Evolutionary conservation across 2,329 filamentous ascomycete genomes (phyloP).

Genomic region (Diaporthe ampelina): DNA sequence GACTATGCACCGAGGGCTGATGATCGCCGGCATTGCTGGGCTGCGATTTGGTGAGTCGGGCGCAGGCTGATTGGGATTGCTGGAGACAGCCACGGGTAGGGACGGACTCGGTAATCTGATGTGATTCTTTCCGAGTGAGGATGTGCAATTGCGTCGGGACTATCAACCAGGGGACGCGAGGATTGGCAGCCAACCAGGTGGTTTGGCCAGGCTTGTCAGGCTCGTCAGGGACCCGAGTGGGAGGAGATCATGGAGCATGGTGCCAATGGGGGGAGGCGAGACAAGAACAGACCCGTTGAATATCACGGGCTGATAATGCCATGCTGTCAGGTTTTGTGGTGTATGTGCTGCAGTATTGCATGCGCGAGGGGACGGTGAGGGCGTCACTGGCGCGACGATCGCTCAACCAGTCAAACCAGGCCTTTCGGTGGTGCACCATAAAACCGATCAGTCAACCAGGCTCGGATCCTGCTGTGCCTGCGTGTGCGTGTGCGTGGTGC

Average conservation of each 20-base stretch:
- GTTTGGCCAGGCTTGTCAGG: background rate
- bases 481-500: background rate
- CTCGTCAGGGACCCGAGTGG: constrained; percentile 5
- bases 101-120: constrained; percentile 33
- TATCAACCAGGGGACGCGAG: constrained; percentile 29
- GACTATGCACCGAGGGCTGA: constrained; percentile 2
- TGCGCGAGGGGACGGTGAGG: constrained; percentile 20
- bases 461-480: constrained; percentile 1
- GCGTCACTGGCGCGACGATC: constrained; percentile 29
- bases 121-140: constrained; percentile 31
- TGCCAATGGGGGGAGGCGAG: constrained; percentile 7
- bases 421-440: background rate
- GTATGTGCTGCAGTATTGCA: background rate
- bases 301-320: constrained; percentile 11
- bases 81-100: constrained; percentile 19
- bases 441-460: constrained; percentile 3
- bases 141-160: constrained; percentile 28
- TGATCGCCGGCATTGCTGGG: constrained; percentile 18
- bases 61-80: constrained; percentile 28
- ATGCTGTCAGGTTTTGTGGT: constrained; percentile 6
- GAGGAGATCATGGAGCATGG: constrained; percentile 16
- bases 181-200: constrained; percentile 2
- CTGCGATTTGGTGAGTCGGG: constrained; percentile 12
- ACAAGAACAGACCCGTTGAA: constrained; percentile 14
- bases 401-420: constrained; percentile 11